Conservation (phyloP, 2,329 filamentous ascomycete genomes). For the Sporothrix humicola region DNA sequence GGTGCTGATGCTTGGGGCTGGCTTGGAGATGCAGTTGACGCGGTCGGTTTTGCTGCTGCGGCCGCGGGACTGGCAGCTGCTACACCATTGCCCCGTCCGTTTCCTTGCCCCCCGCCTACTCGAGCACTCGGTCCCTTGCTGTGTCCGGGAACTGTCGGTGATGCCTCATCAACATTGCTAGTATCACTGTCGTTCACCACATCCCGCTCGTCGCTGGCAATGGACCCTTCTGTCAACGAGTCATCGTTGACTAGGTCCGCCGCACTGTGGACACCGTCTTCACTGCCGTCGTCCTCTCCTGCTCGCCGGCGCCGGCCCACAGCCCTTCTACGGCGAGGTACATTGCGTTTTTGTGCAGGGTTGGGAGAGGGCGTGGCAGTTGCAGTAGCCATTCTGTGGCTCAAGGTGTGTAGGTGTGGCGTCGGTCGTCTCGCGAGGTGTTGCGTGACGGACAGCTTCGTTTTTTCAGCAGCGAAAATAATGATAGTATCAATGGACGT, state of each 20-base stretch:
- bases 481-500: background rate
- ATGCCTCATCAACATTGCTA: slow-evolving; percentile 65
- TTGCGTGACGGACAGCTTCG: background rate
- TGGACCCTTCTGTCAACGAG: slow-evolving; percentile 68
- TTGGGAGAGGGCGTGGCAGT: slow-evolving; percentile 27
- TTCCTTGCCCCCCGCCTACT: slow-evolving; percentile 38
- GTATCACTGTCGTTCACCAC: slow-evolving; percentile 66
- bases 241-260: slow-evolving; percentile 66
- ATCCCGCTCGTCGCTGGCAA: slow-evolving; percentile 66
- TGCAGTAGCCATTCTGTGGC: slow-evolving; percentile 35
- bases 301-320: slow-evolving; percentile 71
- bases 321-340: slow-evolving; percentile 65
- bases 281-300: slow-evolving; percentile 70
- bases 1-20: slow-evolving; percentile 18
- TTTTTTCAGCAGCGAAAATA: background rate
- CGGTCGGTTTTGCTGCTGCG: slow-evolving; percentile 4
- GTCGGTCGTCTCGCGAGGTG: background rate
- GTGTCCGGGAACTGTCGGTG: slow-evolving; percentile 54
- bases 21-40: slow-evolving; percentile 16
- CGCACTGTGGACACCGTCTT: slow-evolving; percentile 61
- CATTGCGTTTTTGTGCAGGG: slow-evolving; percentile 33
- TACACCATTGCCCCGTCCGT: slow-evolving; percentile 47
- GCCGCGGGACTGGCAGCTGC: slow-evolving; percentile 1
- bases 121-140: slow-evolving; percentile 36
- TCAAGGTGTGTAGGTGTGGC: background rate